Evolutionary conservation across 495 filamentous ascomycete species (phyloP), one percentile per base, ranked within the genome.

Genomic region (Penicillium flavigenum): DNA sequence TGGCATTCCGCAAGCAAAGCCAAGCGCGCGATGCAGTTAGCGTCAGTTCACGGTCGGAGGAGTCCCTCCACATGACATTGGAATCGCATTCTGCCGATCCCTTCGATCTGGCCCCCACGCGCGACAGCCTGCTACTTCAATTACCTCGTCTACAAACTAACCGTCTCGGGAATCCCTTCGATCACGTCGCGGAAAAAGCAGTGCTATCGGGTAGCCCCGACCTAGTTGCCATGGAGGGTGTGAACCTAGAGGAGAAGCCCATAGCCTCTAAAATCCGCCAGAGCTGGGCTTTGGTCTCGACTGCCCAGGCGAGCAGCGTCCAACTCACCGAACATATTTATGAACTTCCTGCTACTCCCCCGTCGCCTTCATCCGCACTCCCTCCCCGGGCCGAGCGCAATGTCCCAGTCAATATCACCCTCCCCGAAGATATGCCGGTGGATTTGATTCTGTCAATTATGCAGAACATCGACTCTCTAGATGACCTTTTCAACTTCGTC

Each of bases 401-500:
- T 39, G 36, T 39, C 36, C 9, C 10, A 4, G 26, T 19, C 6
- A 49, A 57, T 19, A 16, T 47, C 9, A 22, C 53, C 12, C 66
- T 82, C 52, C 77, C 80, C 5, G 61, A 66, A 14, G 68, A 68
- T 14, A 67, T 79, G 22, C 78, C 81, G 7, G 78, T 83, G 51
- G 62, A 68, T 17, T 67, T 85, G 8, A 74, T 86, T 24, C 57
- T 82, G 17, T 50, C 67, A 20, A 81, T 88, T 5, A 69, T 88
- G 58, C 63, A 75, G 43, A 67, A 68, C 3, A 72, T 85, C 20
- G 67, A 74, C 42, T 80, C 75, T 7, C 71, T 86, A 0, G 77
- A 82, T 48, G 83, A 86, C 63, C 74, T 88, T 3, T 86, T 86
- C 62, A 75, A 76, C 39, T 74, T 81, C 1, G 83, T 81, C 1